These are phyloP conservation scores for Roridomyces roridus DNA, from an alignment of 768 basidiomycete genomes.

Conservation along the genomic window DNA sequence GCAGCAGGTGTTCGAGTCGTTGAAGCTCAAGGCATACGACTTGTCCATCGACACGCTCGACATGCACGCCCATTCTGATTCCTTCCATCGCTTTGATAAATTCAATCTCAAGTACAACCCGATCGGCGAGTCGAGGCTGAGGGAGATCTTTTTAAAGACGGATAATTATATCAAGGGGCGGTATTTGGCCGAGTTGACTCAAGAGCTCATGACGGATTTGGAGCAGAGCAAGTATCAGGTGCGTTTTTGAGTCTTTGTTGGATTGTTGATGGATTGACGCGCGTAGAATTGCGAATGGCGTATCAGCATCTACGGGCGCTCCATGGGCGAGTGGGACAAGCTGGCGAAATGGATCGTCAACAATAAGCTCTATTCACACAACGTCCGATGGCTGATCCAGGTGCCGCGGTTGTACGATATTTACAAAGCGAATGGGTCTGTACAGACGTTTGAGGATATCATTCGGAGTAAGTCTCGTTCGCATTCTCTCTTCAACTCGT, in stretches of 20 bases:
- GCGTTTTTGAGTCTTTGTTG: slow-evolving; percentile 15
- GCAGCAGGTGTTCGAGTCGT: slow-evolving; percentile 93
- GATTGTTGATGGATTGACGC: background rate
- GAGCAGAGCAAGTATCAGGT: slow-evolving; percentile 99
- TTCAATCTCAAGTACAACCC: slow-evolving; percentile 99
- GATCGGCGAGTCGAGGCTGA: slow-evolving; percentile 90
- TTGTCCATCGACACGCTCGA: slow-evolving; percentile 98
- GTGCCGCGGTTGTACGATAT: slow-evolving; percentile 94
- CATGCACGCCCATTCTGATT: slow-evolving; percentile 98
- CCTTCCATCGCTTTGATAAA: slow-evolving; percentile 98
- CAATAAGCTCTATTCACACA: slow-evolving; percentile 93
- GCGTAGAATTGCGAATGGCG: slow-evolving; percentile 94
- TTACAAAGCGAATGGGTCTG: slow-evolving; percentile 87
- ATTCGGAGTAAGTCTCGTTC: slow-evolving; percentile 74
- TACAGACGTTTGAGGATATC: slow-evolving; percentile 90
- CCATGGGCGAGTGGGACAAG: slow-evolving; percentile 92
- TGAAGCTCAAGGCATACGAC: slow-evolving; percentile 95
- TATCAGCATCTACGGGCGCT: slow-evolving; percentile 92
- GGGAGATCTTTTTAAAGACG: slow-evolving; percentile 98
- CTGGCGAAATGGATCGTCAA: slow-evolving; percentile 96
- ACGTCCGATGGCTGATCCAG: slow-evolving; percentile 98
- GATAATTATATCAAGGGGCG: slow-evolving; percentile 93
- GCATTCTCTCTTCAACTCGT: background rate
- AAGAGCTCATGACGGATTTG: slow-evolving; percentile 95
- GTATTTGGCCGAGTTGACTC: slow-evolving; percentile 94